Percentiles rank a stretch among this genome's conserved stretches.
Evolutionary conservation across 176 grass and related monocot genomes (phyloP).

Genomic region (Pontederia paniculata): DNA sequence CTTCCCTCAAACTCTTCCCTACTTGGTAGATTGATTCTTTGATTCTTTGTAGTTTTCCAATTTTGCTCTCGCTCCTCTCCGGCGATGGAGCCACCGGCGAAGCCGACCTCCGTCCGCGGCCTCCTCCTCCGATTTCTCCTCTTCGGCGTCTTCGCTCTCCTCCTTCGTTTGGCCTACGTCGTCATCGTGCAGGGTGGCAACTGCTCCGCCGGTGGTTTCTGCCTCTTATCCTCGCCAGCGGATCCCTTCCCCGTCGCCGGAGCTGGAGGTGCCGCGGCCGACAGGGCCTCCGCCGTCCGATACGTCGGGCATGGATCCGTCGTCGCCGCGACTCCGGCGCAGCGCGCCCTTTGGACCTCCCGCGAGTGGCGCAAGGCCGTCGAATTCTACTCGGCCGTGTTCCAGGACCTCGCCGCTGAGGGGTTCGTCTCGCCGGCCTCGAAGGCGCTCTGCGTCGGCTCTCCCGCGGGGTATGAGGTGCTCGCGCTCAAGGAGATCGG

Average conservation of each 20-base stretch:
- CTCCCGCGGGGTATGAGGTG: conserved; percentile 29
- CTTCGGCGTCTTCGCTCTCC: conserved; percentile 32
- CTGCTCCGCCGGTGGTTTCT: conserved; percentile 27
- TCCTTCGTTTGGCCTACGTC: conserved; percentile 40
- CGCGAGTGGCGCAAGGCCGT: conserved; percentile 34
- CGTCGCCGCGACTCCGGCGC: conserved; percentile 1
- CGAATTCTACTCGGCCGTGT: conserved; percentile 35
- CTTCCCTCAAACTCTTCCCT: no score
- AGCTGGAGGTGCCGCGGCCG: neutral
- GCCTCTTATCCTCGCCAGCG: conserved; percentile 24
- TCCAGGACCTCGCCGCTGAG: conserved; percentile 32
- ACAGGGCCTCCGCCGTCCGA: conserved; percentile 15
- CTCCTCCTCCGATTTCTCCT: conserved; percentile 28
- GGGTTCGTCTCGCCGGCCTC: conserved; percentile 34
- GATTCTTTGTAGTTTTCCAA: neutral
- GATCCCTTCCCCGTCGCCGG: conserved; percentile 6
- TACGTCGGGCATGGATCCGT: neutral
- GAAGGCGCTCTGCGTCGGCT: conserved; percentile 36
- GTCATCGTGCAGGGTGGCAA: conserved; percentile 21
- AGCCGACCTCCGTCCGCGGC: conserved; percentile 25
- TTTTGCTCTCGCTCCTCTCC: neutral
- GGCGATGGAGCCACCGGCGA: conserved; percentile 27
- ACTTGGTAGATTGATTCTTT: neutral
- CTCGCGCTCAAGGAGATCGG: conserved; percentile 61
- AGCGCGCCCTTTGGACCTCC: conserved; percentile 34